Evolutionary conservation across 495 filamentous ascomycete genomes (phyloP).

Genomic region (Xylaria telfairii): DNA sequence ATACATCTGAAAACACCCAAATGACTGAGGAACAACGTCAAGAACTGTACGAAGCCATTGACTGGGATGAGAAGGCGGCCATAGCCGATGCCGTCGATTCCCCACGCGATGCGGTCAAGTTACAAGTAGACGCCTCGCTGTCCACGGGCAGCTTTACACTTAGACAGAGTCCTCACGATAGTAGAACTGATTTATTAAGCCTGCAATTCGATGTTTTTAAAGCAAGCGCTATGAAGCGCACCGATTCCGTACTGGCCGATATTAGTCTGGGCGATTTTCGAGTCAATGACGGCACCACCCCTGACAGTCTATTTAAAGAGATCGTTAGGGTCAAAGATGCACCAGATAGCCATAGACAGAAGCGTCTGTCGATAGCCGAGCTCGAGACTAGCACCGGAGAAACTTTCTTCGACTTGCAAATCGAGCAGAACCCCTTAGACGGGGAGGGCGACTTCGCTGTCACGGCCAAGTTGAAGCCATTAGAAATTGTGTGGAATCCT

Average conservation of each 20-base stretch:
- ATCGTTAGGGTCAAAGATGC: conserved; percentile 95
- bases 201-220: conserved; percentile 93
- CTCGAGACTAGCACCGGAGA: conserved; percentile 64
- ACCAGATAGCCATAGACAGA: conserved; percentile 56
- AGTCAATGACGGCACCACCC: conserved; percentile 94
- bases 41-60: conserved; percentile 95
- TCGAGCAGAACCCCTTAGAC: conserved; percentile 95
- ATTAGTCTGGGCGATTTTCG: conserved; percentile 90
- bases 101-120: conserved; percentile 86
- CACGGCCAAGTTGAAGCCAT: conserved; percentile 88
- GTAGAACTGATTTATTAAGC: conserved; percentile 78
- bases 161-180: conserved; percentile 82
- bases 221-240: conserved; percentile 83
- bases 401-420: conserved; percentile 87
- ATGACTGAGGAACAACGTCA: conserved; percentile 96
- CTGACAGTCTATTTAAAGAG: conserved; percentile 86
- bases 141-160: conserved; percentile 94
- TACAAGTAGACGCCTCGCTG: conserved; percentile 88
- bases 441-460: conserved; percentile 88
- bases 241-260: conserved; percentile 86
- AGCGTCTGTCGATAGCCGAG: conserved; percentile 64
- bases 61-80: conserved; percentile 96
- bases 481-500: conserved; percentile 97
- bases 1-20: conserved; percentile 69
- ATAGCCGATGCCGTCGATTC: conserved; percentile 86